A percentile compares a stretch with the other conserved stretches of the same genome.
These are phyloP conservation scores for Euphorbia lathyris DNA, from an alignment of 345 rosid genomes.

Conservation along the genomic window DNA sequence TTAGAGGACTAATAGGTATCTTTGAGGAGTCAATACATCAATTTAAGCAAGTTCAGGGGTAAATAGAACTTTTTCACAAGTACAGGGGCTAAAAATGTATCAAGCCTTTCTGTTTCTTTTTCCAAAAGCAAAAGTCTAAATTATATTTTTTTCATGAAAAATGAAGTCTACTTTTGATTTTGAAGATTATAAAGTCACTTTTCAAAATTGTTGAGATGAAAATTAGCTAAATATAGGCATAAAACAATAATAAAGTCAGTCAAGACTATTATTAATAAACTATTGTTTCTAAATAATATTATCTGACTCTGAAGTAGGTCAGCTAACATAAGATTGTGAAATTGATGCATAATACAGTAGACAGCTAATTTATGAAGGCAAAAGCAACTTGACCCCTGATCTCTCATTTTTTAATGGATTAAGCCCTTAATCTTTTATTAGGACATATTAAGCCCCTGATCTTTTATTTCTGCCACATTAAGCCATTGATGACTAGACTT, in stretches of 20 bases:
- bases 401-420: too few relatives aligned
- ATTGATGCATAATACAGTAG: not conserved
- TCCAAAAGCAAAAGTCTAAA: not conserved
- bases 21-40: too few relatives aligned
- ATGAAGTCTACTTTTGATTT: not conserved
- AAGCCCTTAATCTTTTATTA: too few relatives aligned
- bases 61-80: too few relatives aligned
- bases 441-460: too few relatives aligned
- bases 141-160: not conserved
- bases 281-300: not conserved
- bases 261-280: not conserved
- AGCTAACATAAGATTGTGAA: not conserved
- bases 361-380: not conserved
- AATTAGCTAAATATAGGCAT: not conserved
- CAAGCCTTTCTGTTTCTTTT: not conserved
- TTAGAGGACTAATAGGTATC: too few relatives aligned
- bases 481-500: too few relatives aligned
- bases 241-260: not conserved
- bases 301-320: not conserved
- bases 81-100: too few relatives aligned
- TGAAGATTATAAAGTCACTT: not conserved
- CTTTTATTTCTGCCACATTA: too few relatives aligned
- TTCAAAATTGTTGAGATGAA: not conserved
- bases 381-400: too few relatives aligned
- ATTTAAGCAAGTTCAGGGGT: too few relatives aligned